Base-by-base conservation (phyloP, 2,329 filamentous ascomycete species). In the Pseudocercospora ulei region DNA sequence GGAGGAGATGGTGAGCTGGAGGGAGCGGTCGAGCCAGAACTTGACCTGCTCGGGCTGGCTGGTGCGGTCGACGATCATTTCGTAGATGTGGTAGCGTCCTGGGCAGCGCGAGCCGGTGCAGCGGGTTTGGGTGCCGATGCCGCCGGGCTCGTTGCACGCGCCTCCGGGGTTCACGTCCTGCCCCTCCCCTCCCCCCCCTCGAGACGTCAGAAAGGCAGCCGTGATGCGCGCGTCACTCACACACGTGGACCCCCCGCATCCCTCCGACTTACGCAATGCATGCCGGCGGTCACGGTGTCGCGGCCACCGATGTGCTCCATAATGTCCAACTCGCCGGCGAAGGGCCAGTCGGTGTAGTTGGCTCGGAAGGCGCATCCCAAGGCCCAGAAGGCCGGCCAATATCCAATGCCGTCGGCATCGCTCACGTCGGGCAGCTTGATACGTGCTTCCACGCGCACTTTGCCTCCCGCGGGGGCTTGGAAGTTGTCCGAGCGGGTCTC, bases 241-340 rank as follows among this genome's bases (percentile, higher is more conserved):
- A n/a, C n/a, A n/a, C n/a, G n/a, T n/a, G n/a, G n/a, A n/a, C n/a
- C n/a, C n/a, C n/a, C n/a, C n/a, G n/a, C n/a, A n/a, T n/a, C n/a
- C n/a, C n/a, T n/a, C n/a, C 8, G 14, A 8, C 11, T 19, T 41
- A 48, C 45, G 48, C 56, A 57, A 36, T 58, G 56, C 23, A 58
- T 39, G 3, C 44, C 49, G 7, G 43, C 50, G 19, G 41, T 49
- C 3, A 49, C 41, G 18, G 35, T 47, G 38, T 50, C 41, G 11
- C 46, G 31, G 11, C 52, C 56, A 41, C 56, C 57, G 42, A 56
- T 48, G 30, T 52, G 56, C 38, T 58, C 56, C 49, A 58, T 52
- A 30, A 58, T 56, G 38, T 58, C 56, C 19, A 57, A 46, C 43
- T 57, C 55, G 30, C 56, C 53, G 8, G 55, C 46, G 3, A 27